These are phyloP conservation scores for Vanilla planifolia DNA, from an alignment of 106 monocot genomes.

Conservation along the genomic window DNA sequence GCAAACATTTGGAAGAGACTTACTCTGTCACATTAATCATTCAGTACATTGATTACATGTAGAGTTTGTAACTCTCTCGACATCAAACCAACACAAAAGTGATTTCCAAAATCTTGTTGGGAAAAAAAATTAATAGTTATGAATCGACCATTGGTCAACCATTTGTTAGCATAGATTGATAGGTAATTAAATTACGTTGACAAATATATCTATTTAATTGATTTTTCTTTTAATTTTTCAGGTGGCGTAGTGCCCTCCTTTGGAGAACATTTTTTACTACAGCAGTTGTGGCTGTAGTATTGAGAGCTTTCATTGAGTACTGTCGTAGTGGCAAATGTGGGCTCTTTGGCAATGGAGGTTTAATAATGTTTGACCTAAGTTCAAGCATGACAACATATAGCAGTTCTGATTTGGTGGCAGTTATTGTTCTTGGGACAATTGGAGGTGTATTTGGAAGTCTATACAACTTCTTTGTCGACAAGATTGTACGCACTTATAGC, in stretches of 20 bases:
- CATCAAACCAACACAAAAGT: no score
- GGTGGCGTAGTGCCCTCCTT: slow-evolving; percentile 87
- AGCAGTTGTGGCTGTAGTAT: slow-evolving; percentile 79
- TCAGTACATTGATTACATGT: no score
- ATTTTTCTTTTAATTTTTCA: slow-evolving; percentile 24
- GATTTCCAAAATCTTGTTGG: no score
- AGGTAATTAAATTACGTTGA: no score
- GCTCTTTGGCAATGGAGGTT: slow-evolving; percentile 77
- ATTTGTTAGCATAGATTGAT: no score
- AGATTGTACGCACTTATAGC: slow-evolving; percentile 65
- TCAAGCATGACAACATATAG: slow-evolving; percentile 40
- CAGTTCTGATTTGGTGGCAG: slow-evolving; percentile 46
- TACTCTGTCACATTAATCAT: no score
- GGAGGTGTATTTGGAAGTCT: slow-evolving; percentile 78
- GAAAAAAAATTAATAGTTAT: no score
- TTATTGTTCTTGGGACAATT: slow-evolving; percentile 61
- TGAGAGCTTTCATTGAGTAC: slow-evolving; percentile 59
- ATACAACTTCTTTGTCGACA: slow-evolving; percentile 73
- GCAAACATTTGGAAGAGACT: no score
- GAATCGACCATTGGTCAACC: no score
- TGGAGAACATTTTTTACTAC: slow-evolving; percentile 98
- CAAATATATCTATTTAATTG: no score
- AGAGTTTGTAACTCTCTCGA: no score
- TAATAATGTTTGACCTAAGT: slow-evolving; percentile 94
- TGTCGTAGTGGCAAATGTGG: slow-evolving; percentile 81